Base-by-base conservation (phyloP, 352 stramenopile species). In the Pythium biforme region DNA sequence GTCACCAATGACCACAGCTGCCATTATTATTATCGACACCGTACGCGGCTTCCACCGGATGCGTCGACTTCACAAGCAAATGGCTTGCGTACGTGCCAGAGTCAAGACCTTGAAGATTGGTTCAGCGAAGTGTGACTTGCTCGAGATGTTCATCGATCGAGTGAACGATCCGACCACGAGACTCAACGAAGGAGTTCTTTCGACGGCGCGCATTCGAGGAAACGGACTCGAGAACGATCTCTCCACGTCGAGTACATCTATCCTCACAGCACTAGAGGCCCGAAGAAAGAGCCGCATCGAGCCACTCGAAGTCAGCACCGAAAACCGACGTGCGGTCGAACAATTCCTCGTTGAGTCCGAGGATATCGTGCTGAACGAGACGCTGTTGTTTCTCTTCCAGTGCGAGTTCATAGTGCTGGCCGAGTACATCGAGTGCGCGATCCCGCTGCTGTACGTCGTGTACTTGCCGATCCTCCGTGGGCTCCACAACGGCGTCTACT, bases 401-500 rank as follows among this genome's bases (percentile, higher is more conserved):
- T 70, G 52, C 54, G 67, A 74, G 45, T 68, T 69, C 23, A 45
- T 72, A 22, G 37, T 69, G 14, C 29, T 75, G 34, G 51, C 68
- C 48, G 67, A 77, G 63, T 75, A 69, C 50, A 62, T 75, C 22
- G 64, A 74, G 56, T 57, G 52, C 14, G 47, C 59, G 6, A 59
- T 75, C 40, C 68, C 68, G 7, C 8, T 72, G 9, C 26, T 76
- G 7, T 78, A 75, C 43, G 59, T 34, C 3, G 25, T 62, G 7
- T 76, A 72, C 51, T 49, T 74, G 3, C 22, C 65, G 4, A 45
- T 76, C 40, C 34, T 81, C 0, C 53, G 53, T n/a, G 10, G 64
- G 10, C 55, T 81, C 5, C 68, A 61, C 20, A 77, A 77, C 55
- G 68, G 41, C 5, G 34, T 49, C 17, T 81, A 76, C 59, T 81